These are phyloP conservation scores for Tardiomyces blankii DNA, from an alignment of 1,139 yeast genomes.

Conservation along the genomic window DNA sequence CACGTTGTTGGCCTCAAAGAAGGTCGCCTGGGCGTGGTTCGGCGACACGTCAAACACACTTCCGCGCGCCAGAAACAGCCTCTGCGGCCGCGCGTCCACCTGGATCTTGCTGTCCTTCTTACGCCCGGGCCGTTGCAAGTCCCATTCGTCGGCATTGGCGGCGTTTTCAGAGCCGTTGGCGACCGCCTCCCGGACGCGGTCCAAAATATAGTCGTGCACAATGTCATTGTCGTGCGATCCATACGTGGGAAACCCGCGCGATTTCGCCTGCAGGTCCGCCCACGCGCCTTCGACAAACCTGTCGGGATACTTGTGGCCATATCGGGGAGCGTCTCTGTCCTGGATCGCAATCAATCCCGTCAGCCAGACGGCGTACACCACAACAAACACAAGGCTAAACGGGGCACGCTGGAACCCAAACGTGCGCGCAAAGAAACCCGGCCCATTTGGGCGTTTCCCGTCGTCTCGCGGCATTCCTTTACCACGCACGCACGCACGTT, in stretches of 20 bases:
- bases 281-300: slow-evolving; percentile 39
- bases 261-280: slow-evolving; percentile 59
- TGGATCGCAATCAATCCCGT: slow-evolving; percentile 12
- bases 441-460: neutral
- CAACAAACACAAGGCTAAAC: slow-evolving; percentile 16
- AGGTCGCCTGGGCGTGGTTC: slow-evolving; percentile 35
- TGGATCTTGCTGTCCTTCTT: slow-evolving; percentile 32
- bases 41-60: slow-evolving; percentile 35
- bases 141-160: neutral
- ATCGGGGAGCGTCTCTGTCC: slow-evolving; percentile 27
- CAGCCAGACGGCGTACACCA: slow-evolving; percentile 9
- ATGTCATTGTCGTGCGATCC: slow-evolving; percentile 63
- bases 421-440: slow-evolving; percentile 11
- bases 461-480: too few relatives aligned
- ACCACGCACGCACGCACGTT: too few relatives aligned
- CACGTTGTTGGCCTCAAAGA: slow-evolving; percentile 72
- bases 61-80: slow-evolving; percentile 36
- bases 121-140: neutral
- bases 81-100: slow-evolving; percentile 39
- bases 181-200: slow-evolving; percentile 25
- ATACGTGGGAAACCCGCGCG: slow-evolving; percentile 63
- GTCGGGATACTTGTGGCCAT: slow-evolving; percentile 6
- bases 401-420: slow-evolving; percentile 19
- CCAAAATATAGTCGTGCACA: slow-evolving; percentile 57
- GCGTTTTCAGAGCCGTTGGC: neutral